These are phyloP conservation scores for Stenogyne calaminthoides DNA, from an alignment of 305 asterid species.

Conservation along the genomic window DNA sequence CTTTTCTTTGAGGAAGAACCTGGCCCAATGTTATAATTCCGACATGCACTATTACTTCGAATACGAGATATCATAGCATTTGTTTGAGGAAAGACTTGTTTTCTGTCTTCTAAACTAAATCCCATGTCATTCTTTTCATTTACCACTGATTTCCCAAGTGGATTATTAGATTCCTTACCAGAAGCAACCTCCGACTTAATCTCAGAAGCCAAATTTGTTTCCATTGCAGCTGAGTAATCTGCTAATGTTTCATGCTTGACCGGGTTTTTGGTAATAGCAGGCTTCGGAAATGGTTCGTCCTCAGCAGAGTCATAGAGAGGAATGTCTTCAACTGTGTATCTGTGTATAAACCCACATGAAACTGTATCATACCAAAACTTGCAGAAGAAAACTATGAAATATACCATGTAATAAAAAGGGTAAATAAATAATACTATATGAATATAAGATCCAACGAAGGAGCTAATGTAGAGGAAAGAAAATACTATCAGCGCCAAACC, in stretches of 20 bases:
- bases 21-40: slow-evolving; percentile 57
- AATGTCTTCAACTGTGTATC: slow-evolving; percentile 82
- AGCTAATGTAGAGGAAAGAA: background rate
- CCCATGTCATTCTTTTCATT: slow-evolving; percentile 39
- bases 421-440: background rate
- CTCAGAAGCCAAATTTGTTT: slow-evolving; percentile 35
- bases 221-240: slow-evolving; percentile 35
- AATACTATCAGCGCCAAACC: background rate
- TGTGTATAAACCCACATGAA: slow-evolving; percentile 39
- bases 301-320: slow-evolving; percentile 96
- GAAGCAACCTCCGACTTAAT: slow-evolving; percentile 33
- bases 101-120: slow-evolving; percentile 35
- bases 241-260: slow-evolving; percentile 35
- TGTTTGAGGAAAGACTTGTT: slow-evolving; percentile 47
- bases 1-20: slow-evolving; percentile 58
- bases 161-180: slow-evolving; percentile 30
- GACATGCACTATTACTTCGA: slow-evolving; percentile 59
- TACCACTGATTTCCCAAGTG: slow-evolving; percentile 36
- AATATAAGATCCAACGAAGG: background rate
- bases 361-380: slow-evolving; percentile 10
- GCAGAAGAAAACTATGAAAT: slow-evolving; percentile 4
- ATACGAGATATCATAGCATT: slow-evolving; percentile 61
- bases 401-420: background rate
- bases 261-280: slow-evolving; percentile 37
- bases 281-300: slow-evolving; percentile 63